Evolutionary conservation across 1,139 yeast genomes (phyloP), one percentile per base, ranked within the genome.

Genomic region (Lodderomyces margitis): DNA sequence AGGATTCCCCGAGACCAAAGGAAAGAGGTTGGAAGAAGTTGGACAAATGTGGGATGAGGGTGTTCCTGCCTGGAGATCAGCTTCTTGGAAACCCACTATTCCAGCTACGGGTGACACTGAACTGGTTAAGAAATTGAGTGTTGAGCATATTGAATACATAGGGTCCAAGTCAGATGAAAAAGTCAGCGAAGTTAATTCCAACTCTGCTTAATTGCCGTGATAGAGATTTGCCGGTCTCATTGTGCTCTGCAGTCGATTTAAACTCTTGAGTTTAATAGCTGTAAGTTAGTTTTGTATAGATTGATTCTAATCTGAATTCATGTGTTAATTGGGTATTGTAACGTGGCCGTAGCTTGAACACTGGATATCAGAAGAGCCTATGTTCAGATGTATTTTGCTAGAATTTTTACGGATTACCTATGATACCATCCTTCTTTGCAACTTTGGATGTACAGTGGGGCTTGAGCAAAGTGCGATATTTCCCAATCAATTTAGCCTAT

Each of bases 1-100:
- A 70, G 83, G 75, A 63, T 81, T 78, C 78, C 72, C 81, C 48
- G 80, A 77, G 59, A 81, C 87, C 25, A 77, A 68, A 56, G 81
- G 82, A 42, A 75, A 74, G 62, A 69, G 83, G 45, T 70, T 81
- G 68, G 86, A 81, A 63, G 83, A 80, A 61, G 68, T 79, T 47
- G 81, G 75, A 19, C 74, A 76, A 68, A 67, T 80, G 68, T 81
- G 83, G 78, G 74, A 61, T 16, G 74, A 76, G 48, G 56, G 65
- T 23, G 58, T 80, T 45, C 84, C 84, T 46, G 83, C 86, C 31
- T 80, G 86, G 85, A 71, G 64, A 53, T 59, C 81, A 19, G 54
- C 61, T 36, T 49, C 55, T 33, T 69, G 71, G 70, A 55, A 65
- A 51, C 74, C 75, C 42, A 45, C 50, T 36, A 50, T 69, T 51